Base-by-base conservation (phyloP, 148 eudicot genomes). In the Rhododendron simsii region DNA sequence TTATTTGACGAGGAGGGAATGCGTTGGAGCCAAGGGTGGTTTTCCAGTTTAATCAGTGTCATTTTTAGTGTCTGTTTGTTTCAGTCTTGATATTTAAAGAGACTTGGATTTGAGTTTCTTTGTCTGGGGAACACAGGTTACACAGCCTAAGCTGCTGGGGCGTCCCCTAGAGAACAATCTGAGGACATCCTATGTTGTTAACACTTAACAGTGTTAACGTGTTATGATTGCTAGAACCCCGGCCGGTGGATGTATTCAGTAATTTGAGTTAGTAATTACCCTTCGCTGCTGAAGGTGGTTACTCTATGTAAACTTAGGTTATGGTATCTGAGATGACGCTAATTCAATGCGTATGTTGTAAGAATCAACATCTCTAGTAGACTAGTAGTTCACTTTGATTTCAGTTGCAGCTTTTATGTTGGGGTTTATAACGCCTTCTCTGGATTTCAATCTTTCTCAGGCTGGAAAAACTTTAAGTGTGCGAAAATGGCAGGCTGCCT, bases 401-500 rank as follows among this genome's bases (percentile, higher is more conserved):
- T 84, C 21, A 30, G 5, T 51, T 35, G 15, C 80, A 7, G 18
- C 12, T 84, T 4, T 44, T 33, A 23, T 35, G 47, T 45, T 51
- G 30, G 12, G 47, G 30, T 26, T 45, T 41, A 23, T 84, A 4
- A 14, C 26, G 28, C 55, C 37, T 76, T 82, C 59, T 61, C 76
- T 88, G 57, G 76, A 78, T 83, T 79, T 55, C n/a, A 53, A 76
- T 78, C 47, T 84, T 67, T 74, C 76, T 44, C 90, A 96, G 98
- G 92, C 93, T 81, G 98, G 98, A 41, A 95, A 92, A 89, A 94
- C 98, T 14, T 89, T 95, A 80, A 95, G 98, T 86, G 92, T 63
- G 48, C 92, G 98, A 81, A 95, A 94, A 84, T 95, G 98, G 98
- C 91, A 92, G 73, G 89, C 98, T 86, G 91, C 95, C 86, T 94